Conservation (phyloP, 2,329 filamentous ascomycete species). For the Diaporthe citrichinensis region DNA sequence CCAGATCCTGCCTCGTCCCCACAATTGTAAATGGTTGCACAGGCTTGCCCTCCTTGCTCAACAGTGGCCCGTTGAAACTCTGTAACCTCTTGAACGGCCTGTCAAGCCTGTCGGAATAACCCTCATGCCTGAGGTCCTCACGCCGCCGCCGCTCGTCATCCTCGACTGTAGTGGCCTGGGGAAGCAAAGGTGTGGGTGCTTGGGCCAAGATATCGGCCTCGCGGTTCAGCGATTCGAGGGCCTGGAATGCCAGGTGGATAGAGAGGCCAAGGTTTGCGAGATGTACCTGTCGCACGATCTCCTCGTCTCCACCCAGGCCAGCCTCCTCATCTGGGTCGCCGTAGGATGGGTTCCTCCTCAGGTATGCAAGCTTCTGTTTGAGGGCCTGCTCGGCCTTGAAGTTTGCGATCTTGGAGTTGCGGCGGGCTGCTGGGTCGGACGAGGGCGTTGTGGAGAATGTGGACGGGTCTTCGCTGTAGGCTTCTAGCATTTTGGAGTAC, state of each 20-base stretch:
- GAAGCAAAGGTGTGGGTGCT: conserved; percentile 70
- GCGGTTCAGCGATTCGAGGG: conserved; percentile 87
- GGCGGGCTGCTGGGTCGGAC: conserved; percentile 72
- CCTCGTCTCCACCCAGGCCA: conserved; percentile 82
- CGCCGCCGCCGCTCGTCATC: conserved; percentile 59
- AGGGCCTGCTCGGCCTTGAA: conserved; percentile 90
- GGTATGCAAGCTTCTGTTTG: conserved; percentile 81
- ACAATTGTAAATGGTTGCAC: conserved; percentile 92
- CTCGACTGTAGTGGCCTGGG: conserved; percentile 60
- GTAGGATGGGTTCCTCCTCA: conserved; percentile 66
- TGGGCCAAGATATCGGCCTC: conserved; percentile 86
- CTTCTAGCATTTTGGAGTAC: conserved; percentile 79
- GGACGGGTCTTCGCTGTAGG: conserved; percentile 80
- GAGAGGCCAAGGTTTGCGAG: conserved; percentile 81
- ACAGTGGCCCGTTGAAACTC: conserved; percentile 69
- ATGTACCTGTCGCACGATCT: conserved; percentile 83
- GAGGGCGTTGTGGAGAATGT: conserved; percentile 80
- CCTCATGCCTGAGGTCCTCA: conserved; percentile 46
- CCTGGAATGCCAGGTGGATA: conserved; percentile 85
- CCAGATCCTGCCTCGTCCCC: conserved; percentile 80
- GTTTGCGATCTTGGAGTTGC: conserved; percentile 87
- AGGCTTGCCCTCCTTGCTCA: conserved; percentile 85
- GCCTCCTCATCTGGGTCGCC: conserved; percentile 67
- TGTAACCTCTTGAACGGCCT: conserved; percentile 67
- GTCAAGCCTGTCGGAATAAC: conserved; percentile 83